These are phyloP conservation scores for Fusarium caatingaense DNA, from an alignment of 2,329 filamentous ascomycete species.

Conservation along the genomic window DNA sequence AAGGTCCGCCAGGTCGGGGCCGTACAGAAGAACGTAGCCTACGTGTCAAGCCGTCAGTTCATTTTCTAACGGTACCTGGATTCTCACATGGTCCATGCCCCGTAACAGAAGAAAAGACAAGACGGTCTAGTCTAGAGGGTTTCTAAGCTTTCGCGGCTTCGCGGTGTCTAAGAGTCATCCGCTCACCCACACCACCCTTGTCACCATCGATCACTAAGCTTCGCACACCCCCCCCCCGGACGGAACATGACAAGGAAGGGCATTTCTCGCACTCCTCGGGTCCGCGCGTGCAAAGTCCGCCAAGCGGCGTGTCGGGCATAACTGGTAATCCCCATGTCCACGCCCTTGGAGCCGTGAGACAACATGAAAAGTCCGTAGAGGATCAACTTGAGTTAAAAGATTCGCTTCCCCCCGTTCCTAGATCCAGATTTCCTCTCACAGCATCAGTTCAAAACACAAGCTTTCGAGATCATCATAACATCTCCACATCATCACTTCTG, in stretches of 20 bases:
- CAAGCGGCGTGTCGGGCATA: conserved; percentile 45
- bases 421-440: conserved; percentile 14
- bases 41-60: conserved; percentile 3
- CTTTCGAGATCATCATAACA: conserved; percentile 25
- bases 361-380: conserved; percentile 42
- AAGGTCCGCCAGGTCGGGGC: conserved; percentile 20
- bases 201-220: conserved; percentile 31
- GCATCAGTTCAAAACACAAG: conserved; percentile 20
- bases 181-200: conserved; percentile 18
- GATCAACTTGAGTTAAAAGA: conserved; percentile 45
- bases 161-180: conserved; percentile 39
- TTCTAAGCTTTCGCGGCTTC: conserved; percentile 39
- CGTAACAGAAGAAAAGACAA: conserved; percentile 5
- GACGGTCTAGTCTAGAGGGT: not conserved
- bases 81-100: not conserved
- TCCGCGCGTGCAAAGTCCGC: conserved; percentile 51
- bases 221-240: conserved; percentile 35
- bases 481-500: conserved; percentile 17
- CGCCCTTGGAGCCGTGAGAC: conserved; percentile 30
- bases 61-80: not conserved
- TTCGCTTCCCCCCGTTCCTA: conserved; percentile 37
- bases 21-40: not conserved
- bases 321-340: conserved; percentile 43
- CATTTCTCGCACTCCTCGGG: conserved; percentile 47
- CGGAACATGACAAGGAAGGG: conserved; percentile 4